phyloP scores from a whole-genome alignment of 225 moss, liverwort and hornwort genomes.

The Physcomitrium patens region DNA sequence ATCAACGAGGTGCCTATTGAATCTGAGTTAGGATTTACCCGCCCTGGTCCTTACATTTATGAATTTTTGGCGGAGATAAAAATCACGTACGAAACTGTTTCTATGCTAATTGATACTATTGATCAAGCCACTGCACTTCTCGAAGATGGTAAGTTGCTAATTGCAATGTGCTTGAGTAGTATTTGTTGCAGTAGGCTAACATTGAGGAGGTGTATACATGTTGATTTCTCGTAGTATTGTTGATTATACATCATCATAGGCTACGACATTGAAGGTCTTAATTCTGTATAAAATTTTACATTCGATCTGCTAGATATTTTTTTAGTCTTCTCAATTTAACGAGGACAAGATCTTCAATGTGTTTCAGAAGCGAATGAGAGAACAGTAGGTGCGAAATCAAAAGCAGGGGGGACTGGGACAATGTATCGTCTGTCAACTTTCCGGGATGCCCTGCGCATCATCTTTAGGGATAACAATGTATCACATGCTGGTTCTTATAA shows the following conservation, averaged over 20 bases:
- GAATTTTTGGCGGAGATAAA: constrained; percentile 95
- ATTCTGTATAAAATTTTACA: constrained; percentile 17
- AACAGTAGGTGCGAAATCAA: constrained; percentile 52
- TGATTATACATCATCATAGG: constrained; percentile 1
- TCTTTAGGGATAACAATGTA: constrained; percentile 83
- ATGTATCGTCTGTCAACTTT: constrained; percentile 75
- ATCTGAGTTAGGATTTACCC: constrained; percentile 90
- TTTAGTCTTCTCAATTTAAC: not conserved
- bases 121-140: constrained; percentile 89
- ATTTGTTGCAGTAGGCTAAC: constrained; percentile 6
- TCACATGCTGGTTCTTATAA: constrained; percentile 81
- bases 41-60: constrained; percentile 87
- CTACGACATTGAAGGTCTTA: not conserved
- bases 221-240: constrained; percentile 1
- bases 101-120: constrained; percentile 92
- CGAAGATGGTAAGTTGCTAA: constrained; percentile 75
- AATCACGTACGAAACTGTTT: constrained; percentile 90
- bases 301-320: constrained; percentile 10
- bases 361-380: constrained; percentile 66
- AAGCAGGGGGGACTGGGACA: constrained; percentile 62
- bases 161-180: not conserved
- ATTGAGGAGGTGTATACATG: not conserved
- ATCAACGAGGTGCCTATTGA: constrained; percentile 79
- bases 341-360: not conserved
- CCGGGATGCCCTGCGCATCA: constrained; percentile 80